Evolutionary conservation across 345 rosid genomes (phyloP).

Genomic region (Acer saccharum): DNA sequence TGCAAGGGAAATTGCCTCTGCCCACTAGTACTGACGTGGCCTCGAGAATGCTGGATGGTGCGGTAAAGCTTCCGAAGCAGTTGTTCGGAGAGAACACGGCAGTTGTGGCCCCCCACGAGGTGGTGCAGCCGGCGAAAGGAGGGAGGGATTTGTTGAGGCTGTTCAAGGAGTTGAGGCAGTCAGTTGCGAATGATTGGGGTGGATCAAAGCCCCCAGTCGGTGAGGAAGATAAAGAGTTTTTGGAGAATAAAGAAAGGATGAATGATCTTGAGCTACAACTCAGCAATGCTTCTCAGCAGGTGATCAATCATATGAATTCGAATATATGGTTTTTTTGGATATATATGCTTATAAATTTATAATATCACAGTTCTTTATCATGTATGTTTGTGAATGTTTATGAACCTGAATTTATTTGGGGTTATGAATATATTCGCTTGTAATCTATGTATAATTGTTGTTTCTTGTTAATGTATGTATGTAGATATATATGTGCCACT

Average conservation of each 20-base stretch:
- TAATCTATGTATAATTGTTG: not conserved
- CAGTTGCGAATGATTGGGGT: constrained; percentile 86
- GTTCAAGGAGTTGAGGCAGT: constrained; percentile 91
- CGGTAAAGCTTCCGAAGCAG: constrained; percentile 84
- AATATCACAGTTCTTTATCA: not conserved
- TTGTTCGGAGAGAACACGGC: constrained; percentile 71
- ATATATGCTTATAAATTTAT: not conserved
- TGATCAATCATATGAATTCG: constrained; percentile 13
- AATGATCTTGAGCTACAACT: constrained; percentile 86
- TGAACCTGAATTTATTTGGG: not conserved
- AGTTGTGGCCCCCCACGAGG: constrained; percentile 64
- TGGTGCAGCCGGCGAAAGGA: constrained; percentile 84
- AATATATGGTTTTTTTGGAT: not conserved
- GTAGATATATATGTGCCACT: not conserved
- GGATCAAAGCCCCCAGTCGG: constrained; percentile 74
- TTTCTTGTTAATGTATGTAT: not conserved
- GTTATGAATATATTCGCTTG: not conserved
- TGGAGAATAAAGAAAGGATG: constrained; percentile 84
- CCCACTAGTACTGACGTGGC: constrained; percentile 76
- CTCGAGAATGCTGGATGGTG: constrained; percentile 93
- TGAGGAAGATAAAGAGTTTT: constrained; percentile 91
- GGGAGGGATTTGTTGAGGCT: constrained; percentile 88
- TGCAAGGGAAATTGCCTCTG: constrained; percentile 73
- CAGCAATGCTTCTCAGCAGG: constrained; percentile 94
- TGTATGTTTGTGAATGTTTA: not conserved